A percentile compares a stretch with the other conserved stretches of the same genome.
These are phyloP conservation scores for Botryosphaeria agaves DNA, from an alignment of 2,329 filamentous ascomycete species.

Conservation along the genomic window DNA sequence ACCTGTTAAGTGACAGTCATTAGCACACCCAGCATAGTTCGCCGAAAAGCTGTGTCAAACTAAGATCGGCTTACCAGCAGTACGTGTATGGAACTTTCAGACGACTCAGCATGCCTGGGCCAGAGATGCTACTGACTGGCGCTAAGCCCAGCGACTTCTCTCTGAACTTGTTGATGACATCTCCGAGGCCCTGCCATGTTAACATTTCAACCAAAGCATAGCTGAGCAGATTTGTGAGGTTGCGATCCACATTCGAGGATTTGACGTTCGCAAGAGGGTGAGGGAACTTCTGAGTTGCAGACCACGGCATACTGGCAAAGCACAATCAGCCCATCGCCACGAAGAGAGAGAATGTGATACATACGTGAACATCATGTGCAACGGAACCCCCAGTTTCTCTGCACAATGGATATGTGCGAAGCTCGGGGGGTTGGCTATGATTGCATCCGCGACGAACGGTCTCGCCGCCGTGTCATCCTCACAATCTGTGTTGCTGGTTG, in stretches of 20 bases:
- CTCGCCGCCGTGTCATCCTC: no score
- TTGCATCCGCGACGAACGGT: slow-evolving; percentile 36
- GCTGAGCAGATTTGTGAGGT: slow-evolving; percentile 51
- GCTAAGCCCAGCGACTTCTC: slow-evolving; percentile 48
- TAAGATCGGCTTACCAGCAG: slow-evolving; percentile 38
- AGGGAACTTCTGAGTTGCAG: slow-evolving; percentile 52
- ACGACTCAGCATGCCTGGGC: slow-evolving; percentile 49
- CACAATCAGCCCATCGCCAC: not conserved
- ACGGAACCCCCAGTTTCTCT: slow-evolving; percentile 28
- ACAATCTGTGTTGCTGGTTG: no score
- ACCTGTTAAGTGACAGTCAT: slow-evolving; percentile 8
- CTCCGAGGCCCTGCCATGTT: slow-evolving; percentile 63
- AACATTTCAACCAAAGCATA: slow-evolving; percentile 63
- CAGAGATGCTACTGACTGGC: slow-evolving; percentile 51
- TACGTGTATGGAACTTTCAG: slow-evolving; percentile 62
- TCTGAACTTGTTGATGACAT: slow-evolving; percentile 61
- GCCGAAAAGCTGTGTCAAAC: no score
- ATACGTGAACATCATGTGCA: slow-evolving; percentile 32
- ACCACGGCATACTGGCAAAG: slow-evolving; percentile 49
- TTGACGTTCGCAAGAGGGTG: slow-evolving; percentile 57
- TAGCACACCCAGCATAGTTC: not conserved
- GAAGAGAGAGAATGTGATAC: not conserved
- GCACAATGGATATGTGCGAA: slow-evolving; percentile 37
- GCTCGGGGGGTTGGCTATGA: slow-evolving; percentile 36
- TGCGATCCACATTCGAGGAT: slow-evolving; percentile 44